These are phyloP conservation scores for Phytophthora aleatoria DNA, from an alignment of 352 stramenopile genomes.

Conservation along the genomic window DNA sequence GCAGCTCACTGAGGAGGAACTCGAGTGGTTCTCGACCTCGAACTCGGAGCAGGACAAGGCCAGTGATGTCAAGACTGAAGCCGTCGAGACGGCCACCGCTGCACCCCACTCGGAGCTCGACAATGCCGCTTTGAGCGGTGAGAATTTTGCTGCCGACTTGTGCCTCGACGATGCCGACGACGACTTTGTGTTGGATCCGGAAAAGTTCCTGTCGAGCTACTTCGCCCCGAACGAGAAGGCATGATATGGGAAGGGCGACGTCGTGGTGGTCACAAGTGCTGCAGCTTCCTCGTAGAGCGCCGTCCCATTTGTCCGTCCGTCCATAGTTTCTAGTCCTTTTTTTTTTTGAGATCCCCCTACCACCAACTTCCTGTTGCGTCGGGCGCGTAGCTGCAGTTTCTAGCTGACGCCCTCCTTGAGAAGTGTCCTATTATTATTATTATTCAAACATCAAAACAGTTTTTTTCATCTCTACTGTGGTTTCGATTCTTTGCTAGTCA, in stretches of 20 bases:
- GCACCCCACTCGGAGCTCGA: slow-evolving; percentile 38
- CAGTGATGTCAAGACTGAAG: slow-evolving; percentile 7
- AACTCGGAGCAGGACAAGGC: slow-evolving; percentile 22
- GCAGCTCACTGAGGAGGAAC: slow-evolving; percentile 80
- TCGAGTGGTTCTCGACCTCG: slow-evolving; percentile 82
- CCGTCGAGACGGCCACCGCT: slow-evolving; percentile 4
- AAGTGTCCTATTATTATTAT: slow-evolving; percentile 52
- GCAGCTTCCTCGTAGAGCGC: slow-evolving; percentile 47
- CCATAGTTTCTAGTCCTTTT: slow-evolving; percentile 28
- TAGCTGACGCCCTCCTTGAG: slow-evolving; percentile 19
- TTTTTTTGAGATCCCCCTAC: slow-evolving; percentile 37
- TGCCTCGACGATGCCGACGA: slow-evolving; percentile 72
- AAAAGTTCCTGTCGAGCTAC: slow-evolving; percentile 90
- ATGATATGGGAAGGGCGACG: slow-evolving; percentile 33
- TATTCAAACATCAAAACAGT: slow-evolving; percentile 35
- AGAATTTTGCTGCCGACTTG: slow-evolving; percentile 42
- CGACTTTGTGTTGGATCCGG: slow-evolving; percentile 85
- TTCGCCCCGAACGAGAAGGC: slow-evolving; percentile 51
- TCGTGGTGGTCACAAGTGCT: slow-evolving; percentile 51
- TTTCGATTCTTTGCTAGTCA: slow-evolving; percentile 6
- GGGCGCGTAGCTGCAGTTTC: slow-evolving; percentile 16
- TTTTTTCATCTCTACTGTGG: slow-evolving; percentile 6
- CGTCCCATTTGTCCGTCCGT: slow-evolving; percentile 39
- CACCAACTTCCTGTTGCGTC: slow-evolving; percentile 17
- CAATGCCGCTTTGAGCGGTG: slow-evolving; percentile 20